These are phyloP conservation scores for Boletus vermiculosoides DNA, from an alignment of 768 basidiomycete genomes.

Conservation along the genomic window DNA sequence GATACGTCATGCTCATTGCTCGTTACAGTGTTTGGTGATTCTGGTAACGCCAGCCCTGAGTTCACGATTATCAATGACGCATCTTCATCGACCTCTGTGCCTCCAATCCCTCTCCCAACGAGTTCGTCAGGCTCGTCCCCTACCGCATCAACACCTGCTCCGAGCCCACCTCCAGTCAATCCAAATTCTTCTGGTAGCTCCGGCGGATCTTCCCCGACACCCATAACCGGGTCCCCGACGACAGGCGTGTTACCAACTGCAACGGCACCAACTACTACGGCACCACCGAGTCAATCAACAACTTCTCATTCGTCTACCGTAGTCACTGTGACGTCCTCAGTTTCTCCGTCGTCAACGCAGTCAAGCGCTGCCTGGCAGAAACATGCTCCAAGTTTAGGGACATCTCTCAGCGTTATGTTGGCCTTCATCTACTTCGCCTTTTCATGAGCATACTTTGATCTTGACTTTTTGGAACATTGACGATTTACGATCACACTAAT, in stretches of 20 bases:
- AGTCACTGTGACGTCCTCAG: slow-evolving; percentile 4
- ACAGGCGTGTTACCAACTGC: neutral
- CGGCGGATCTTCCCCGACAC: neutral
- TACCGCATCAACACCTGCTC: neutral
- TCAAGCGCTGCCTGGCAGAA: slow-evolving; percentile 29
- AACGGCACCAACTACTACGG: neutral
- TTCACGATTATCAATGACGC: slow-evolving; percentile 57
- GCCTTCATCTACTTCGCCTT: slow-evolving; percentile 17
- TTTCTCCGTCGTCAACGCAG: slow-evolving; percentile 12
- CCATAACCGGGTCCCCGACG: neutral
- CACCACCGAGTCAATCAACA: neutral
- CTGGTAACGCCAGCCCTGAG: slow-evolving; percentile 40
- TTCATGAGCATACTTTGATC: slow-evolving; percentile 17
- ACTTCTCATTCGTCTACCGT: slow-evolving; percentile 2
- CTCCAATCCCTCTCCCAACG: slow-evolving; percentile 8
- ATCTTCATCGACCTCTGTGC: slow-evolving; percentile 34
- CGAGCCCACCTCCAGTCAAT: neutral
- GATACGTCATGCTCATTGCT: neutral
- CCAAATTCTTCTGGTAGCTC: neutral
- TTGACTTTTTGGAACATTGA: slow-evolving; percentile 11
- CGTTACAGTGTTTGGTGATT: slow-evolving; percentile 38
- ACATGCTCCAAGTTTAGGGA: slow-evolving; percentile 12
- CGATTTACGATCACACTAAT: slow-evolving; percentile 12
- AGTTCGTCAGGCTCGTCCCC: slow-evolving; percentile 1
- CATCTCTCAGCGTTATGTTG: slow-evolving; percentile 19